Percentiles rank a stretch among this genome's conserved stretches.
phyloP scores from a whole-genome alignment of 345 rosid genomes.

The Eucalyptus albens region DNA sequence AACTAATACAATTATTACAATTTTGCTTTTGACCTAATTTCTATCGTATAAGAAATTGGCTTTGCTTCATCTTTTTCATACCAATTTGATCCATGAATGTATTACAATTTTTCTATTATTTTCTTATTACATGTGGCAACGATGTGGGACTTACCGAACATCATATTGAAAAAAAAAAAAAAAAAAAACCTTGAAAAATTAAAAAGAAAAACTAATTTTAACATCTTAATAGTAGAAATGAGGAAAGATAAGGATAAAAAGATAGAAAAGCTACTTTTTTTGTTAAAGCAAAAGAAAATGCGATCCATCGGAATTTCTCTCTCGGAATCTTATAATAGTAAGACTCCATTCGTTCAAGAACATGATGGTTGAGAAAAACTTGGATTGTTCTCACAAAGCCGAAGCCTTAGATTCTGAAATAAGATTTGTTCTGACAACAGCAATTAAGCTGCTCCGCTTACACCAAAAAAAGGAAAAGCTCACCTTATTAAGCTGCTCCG shows the following conservation, averaged over 20 bases:
- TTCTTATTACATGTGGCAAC: neutral
- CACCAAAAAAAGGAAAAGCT: neutral
- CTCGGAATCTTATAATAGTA: neutral
- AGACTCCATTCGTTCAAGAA: neutral
- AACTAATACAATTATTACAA: neutral
- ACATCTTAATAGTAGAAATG: neutral
- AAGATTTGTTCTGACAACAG: neutral
- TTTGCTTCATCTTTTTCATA: neutral
- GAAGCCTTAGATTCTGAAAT: neutral
- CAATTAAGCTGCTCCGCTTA: too few relatives aligned
- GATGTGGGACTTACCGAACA: neutral
- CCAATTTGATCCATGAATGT: neutral
- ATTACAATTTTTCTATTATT: neutral
- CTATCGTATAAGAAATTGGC: neutral
- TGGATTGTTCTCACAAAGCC: neutral
- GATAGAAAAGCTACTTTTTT: neutral
- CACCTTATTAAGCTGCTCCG: neutral
- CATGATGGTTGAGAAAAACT: neutral
- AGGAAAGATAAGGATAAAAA: neutral
- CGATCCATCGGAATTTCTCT: neutral
- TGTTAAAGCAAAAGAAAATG: neutral
- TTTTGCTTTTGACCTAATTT: neutral
- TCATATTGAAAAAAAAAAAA: neutral
- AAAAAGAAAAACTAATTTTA: neutral
- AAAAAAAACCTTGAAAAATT: neutral